Conservation (phyloP, 2,329 filamentous ascomycete species). For the Cladosporium oxysporum region DNA sequence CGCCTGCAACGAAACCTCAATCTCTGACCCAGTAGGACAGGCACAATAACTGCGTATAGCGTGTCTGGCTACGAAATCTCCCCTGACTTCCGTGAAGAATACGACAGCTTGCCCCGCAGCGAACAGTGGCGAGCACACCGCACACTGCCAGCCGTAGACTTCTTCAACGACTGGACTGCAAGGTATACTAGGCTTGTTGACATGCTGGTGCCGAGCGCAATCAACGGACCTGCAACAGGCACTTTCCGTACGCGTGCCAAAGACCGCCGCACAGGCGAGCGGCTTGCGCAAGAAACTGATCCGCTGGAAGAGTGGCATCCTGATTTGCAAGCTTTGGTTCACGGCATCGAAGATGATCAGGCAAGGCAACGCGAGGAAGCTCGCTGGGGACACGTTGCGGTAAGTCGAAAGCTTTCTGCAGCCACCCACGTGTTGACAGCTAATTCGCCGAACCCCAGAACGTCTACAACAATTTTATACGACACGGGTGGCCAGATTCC, state of each 20-base stretch:
- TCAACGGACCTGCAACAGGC: background rate
- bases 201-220: constrained; percentile 9
- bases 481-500: background rate
- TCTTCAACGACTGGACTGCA: constrained; percentile 51
- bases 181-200: constrained; percentile 12
- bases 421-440: background rate
- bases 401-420: background rate
- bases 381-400: background rate
- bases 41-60: constrained; percentile 10
- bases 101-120: background rate
- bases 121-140: constrained; percentile 9
- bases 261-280: background rate
- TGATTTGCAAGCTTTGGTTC: background rate
- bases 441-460: background rate
- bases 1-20: background rate
- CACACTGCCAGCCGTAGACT: constrained; percentile 41
- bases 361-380: background rate
- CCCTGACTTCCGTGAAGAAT: background rate
- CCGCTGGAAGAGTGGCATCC: background rate
- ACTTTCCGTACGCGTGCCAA: background rate
- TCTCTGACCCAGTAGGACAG: background rate
- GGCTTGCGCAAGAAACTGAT: background rate
- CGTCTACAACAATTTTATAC: constrained; percentile 6
- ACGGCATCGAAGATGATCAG: background rate
- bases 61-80: constrained; percentile 2